Conservation (phyloP, 768 basidiomycete genomes). For the Cystobasidium tubakii region DNA sequence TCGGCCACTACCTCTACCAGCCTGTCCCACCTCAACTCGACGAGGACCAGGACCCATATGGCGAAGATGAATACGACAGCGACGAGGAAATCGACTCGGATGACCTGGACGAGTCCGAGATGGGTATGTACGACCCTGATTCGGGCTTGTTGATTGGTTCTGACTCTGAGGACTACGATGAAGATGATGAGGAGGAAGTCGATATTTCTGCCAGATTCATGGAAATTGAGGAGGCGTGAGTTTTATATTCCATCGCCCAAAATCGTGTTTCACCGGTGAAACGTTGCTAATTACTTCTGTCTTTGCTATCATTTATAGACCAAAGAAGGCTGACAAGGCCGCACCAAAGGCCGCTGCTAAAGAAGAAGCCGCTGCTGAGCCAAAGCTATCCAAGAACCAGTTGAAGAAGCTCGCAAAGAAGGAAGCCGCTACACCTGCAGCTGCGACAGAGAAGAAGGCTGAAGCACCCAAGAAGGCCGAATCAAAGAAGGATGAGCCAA, state of each 20-base stretch:
- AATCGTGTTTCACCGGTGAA: too few relatives aligned
- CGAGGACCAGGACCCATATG: slow-evolving; percentile 23
- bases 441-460: slow-evolving; percentile 9
- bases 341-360: slow-evolving; percentile 33
- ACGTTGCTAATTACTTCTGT: too few relatives aligned
- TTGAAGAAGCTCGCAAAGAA: slow-evolving; percentile 37
- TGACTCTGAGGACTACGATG: slow-evolving; percentile 8
- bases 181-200: slow-evolving; percentile 32
- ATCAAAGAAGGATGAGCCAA: slow-evolving; percentile 44
- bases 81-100: slow-evolving; percentile 34
- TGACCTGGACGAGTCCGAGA: slow-evolving; percentile 29
- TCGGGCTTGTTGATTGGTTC: slow-evolving; percentile 18
- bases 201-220: slow-evolving; percentile 31
- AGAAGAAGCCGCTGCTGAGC: slow-evolving; percentile 23
- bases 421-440: slow-evolving; percentile 29
- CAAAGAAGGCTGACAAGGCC: slow-evolving; percentile 30
- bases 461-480: slow-evolving; percentile 33
- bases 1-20: slow-evolving; percentile 31
- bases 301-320: background rate
- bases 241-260: background rate
- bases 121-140: slow-evolving; percentile 38
- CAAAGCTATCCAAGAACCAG: slow-evolving; percentile 43
- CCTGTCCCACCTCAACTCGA: slow-evolving; percentile 20
- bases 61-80: slow-evolving; percentile 24
- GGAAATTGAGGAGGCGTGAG: slow-evolving; percentile 33